Evolutionary conservation across 2,329 filamentous ascomycete species (phyloP), one percentile per base, ranked within the genome.

Genomic region (Pseudogymnoascus sp.): DNA sequence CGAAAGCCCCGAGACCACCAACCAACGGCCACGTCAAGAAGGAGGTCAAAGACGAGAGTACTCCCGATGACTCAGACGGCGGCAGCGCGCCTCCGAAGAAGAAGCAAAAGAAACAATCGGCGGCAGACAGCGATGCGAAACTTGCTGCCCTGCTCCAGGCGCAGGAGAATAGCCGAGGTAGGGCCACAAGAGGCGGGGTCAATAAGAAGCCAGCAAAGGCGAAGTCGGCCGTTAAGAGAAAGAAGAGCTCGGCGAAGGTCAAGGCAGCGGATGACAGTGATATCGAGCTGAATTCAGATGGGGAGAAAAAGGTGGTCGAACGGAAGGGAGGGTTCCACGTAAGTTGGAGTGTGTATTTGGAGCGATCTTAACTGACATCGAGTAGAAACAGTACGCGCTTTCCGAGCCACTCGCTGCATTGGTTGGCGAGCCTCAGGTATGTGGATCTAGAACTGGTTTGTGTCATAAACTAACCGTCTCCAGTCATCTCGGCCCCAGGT

Each of bases 401-500:
- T 91, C 88, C 67, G 78, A 80, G 59, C 82, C 87, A 11, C 80
- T 94, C 20, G 81, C 86, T 1, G 85, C 85, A 62, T 77, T 94
- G 18, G 82, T 88, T 61, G 88, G 88, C 53, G 87, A 89, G 70
- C 77, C 82, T 12, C 83, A 82, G 75, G 86, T 88, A 76, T 66
- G 81, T 75, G 7, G 58, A 38, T n/a, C 33, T 14, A 37, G 33
- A 18, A 33, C 18, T 4, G 7, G n/a, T 9, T 14, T 14, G 39
- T 25, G 12, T 4, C 28, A 47, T 38, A 15, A 15, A 37, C 47
- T 36, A 22, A 47, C 57, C 61, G 28, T 38, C 58, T 25, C 57
- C 70, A 96, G 86, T 83, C 99, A 20, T 96, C 94, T 14, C 88
- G 94, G 39, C 93, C 94, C 0, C 91, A 97, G 73, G 93, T 93